Conservation (phyloP, 148 eudicot species). For the Rhododendron ovatum region DNA sequence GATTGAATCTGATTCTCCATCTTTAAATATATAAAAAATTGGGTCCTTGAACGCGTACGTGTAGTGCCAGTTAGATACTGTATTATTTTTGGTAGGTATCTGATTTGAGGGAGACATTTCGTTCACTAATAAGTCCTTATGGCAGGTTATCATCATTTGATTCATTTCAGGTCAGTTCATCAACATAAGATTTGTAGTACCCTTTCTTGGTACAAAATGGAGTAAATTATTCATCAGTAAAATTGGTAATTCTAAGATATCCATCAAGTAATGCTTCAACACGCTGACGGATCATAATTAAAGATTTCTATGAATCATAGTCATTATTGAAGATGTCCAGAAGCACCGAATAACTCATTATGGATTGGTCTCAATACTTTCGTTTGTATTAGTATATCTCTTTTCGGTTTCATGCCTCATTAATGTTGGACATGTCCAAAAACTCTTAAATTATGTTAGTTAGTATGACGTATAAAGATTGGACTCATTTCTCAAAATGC, state of each 20-base stretch:
- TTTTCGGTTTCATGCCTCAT: no score
- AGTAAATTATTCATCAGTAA: background rate
- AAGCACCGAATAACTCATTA: no score
- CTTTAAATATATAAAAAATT: background rate
- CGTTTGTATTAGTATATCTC: no score
- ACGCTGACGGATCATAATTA: background rate
- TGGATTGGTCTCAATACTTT: no score
- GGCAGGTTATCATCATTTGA: no score
- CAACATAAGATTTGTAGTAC: background rate
- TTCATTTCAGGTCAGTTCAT: background rate
- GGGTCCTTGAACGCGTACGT: background rate
- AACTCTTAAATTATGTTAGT: no score
- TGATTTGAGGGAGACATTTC: background rate
- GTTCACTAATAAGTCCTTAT: no score
- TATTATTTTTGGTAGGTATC: background rate
- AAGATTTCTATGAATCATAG: background rate
- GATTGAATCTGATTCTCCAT: background rate
- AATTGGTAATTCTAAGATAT: background rate
- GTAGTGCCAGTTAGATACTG: no score
- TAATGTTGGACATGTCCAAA: no score
- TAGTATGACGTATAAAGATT: no score
- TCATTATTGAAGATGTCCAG: no score
- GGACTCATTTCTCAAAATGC: no score
- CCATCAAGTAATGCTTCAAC: background rate
- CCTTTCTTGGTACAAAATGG: background rate